Evolutionary conservation across 768 basidiomycete species (phyloP), one percentile per base, ranked within the genome.

Genomic region (Amanita subjunquillea): DNA sequence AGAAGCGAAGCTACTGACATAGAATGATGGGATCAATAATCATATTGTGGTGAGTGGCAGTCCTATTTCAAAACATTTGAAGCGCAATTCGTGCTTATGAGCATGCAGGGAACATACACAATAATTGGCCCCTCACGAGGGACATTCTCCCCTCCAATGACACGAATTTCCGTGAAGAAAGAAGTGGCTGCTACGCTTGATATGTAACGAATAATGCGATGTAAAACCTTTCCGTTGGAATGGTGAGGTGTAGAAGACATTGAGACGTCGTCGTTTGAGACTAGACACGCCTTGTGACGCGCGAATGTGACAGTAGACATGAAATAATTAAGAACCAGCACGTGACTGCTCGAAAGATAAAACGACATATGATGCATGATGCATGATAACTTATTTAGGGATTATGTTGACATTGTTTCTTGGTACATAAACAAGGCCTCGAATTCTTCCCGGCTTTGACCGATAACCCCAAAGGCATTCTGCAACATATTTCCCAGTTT

Each of bases 41-140:
- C 92, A 94, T 95, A 65, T 96, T 97, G 61, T 92, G 87, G 63
- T 96, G 93, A 3, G 88, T 90, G 40, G 84, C 86, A 2, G 86
- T 79, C 37, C 89, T 91, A 63, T 41, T 51, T 51, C 13, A 10
- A 25, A 22, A 40, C 25, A 8, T 13, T n/a, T 39, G 50, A 43
- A 51, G 25, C 27, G 25, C 25, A 45, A 17, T 17, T 17, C 17
- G 17, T 17, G 17, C 17, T 30, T 42, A 22, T 32, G n/a, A 17
- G 27, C 51, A 50, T 43, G 22, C 40, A n/a, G 23, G 50, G 44
- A 37, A 40, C 86, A 65, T 71, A 94, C 91, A 94, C 84, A 59
- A 98, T 88, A 59, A 96, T 82, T n/a, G 93, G 92, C 1, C 92
- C 93, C 55, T 85, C 76, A 60, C 65, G 68, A 3, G 95, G 93